phyloP scores from a whole-genome alignment of 139 green algal genomes.

The Closterium sp. region DNA sequence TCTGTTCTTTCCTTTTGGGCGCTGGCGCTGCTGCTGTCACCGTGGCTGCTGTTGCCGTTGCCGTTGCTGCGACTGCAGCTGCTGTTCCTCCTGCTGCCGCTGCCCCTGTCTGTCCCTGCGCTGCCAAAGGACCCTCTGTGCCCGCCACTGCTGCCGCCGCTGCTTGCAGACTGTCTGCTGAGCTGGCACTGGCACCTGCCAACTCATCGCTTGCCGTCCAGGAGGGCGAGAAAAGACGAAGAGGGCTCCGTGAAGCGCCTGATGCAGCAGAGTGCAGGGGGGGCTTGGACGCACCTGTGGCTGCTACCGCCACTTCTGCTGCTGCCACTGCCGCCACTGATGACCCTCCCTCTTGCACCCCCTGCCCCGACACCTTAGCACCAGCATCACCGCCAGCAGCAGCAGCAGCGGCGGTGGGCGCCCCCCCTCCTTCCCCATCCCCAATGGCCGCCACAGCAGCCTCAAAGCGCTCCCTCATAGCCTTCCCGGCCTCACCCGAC shows the following conservation, averaged over 20 bases:
- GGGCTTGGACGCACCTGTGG: neutral
- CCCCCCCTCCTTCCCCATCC: neutral
- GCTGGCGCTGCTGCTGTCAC: neutral
- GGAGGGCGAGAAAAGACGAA: neutral
- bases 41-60: neutral
- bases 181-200: neutral
- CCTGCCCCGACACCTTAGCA: neutral
- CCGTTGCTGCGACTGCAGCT: neutral
- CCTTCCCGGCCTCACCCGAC: neutral
- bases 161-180: neutral
- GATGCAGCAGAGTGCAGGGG: neutral
- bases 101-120: no score
- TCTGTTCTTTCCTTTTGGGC: neutral
- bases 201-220: neutral
- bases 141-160: neutral
- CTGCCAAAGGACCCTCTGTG: neutral
- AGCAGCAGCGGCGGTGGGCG: no score
- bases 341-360: neutral
- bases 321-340: neutral
- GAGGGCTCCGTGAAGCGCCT: neutral
- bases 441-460: neutral
- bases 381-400: no score
- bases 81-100: no score
- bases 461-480: neutral
- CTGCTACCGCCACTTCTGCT: neutral